Evolutionary conservation across 331 rosid species (phyloP), one percentile per base, ranked within the genome.

Genomic region (Cucumis variabilis): DNA sequence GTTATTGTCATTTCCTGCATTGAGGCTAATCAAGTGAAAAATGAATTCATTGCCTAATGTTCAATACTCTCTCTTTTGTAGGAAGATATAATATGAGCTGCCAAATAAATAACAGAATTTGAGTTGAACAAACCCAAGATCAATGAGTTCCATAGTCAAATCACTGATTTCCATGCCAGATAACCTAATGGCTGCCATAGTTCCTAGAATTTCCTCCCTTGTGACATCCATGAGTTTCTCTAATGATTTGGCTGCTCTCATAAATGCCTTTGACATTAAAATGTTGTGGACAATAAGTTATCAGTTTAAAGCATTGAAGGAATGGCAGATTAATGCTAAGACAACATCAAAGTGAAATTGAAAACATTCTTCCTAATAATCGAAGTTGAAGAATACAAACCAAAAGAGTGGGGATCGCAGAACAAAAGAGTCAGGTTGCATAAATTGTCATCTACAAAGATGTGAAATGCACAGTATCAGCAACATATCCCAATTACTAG

Each of bases 81-180:
- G 37, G n/a, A 62, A 30, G 44, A 62, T 62, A 60, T 28, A 16
- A 17, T 1, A 30, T 11, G 20, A 82, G 7, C 60, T 28, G 21
- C 25, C 2, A 7, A 12, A 19, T 3, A 78, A 77, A 53, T 15
- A n/a, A 2, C 6, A 15, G 67, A 5, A 30, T 33, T 30, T 71
- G 55, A 72, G 70, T 75, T 84, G 48, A 55, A 19, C 53, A 58
- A 23, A 95, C 98, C 98, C 96, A 21, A 95, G 87, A 92, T 95
- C 98, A 90, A 96, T 94, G 82, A 97, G 98, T 86, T 95, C 96
- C 84, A 93, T 92, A 27, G 99, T 95, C 37, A 93, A 88, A 90
- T 94, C 99, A 86, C 95, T 93, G 75, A 95, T 94, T 93, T 97
- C 98, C 98, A 95, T 94, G 88, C 98, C 96, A 76, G 98, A 95